Base-by-base conservation (phyloP, 1,139 yeast genomes). In the Starmera stellimalicola region DNA sequence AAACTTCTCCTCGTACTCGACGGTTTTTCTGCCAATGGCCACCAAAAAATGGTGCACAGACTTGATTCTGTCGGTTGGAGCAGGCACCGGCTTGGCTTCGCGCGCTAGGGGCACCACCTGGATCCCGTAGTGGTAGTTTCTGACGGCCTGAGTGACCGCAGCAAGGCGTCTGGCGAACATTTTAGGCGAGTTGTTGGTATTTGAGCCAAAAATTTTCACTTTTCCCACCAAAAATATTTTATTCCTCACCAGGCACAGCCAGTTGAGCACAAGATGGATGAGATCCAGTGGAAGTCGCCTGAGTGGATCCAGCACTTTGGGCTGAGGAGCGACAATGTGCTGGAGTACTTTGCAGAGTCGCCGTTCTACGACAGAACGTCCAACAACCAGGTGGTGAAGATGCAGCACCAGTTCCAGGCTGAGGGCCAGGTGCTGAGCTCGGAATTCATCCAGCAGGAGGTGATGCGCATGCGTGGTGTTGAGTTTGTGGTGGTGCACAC, bases 331-430 rank as follows among this genome's bases (percentile, higher is more conserved):
- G 94, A 80, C 35, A 91, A 88, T 51, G 95, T 91, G 2, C 67
- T 91, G 15, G 98, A 91, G 42, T 91, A 91, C 58, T 87, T 93
- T 54, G 67, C 95, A 5, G 83, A 84, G 45, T 83, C 95, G 5
- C 98, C 99, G 3, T 93, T 91, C 58, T 91, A 82, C 54, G 97
- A 91, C 54, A 72, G 96, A 45, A 77, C 94, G 1, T 82, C 96
- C 32, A 91, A 87, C 57, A 91, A 91, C 57, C 97, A 88, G 57
- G 93, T 85, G 24, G 70, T 93, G 27, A 83, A 83, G 59, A 91
- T 91, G 98, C 99, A 91, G 57, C 73, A 81, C 40, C 97, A 88
- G 55, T 87, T 79, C 67, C 82, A 77, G 47, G 82, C 77, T 35
- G 65, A 70, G 50, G 58, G 75, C 37, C 73, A 65, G 44, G 57